phyloP scores from a whole-genome alignment of 768 basidiomycete species.

The Suillus discolor region DNA sequence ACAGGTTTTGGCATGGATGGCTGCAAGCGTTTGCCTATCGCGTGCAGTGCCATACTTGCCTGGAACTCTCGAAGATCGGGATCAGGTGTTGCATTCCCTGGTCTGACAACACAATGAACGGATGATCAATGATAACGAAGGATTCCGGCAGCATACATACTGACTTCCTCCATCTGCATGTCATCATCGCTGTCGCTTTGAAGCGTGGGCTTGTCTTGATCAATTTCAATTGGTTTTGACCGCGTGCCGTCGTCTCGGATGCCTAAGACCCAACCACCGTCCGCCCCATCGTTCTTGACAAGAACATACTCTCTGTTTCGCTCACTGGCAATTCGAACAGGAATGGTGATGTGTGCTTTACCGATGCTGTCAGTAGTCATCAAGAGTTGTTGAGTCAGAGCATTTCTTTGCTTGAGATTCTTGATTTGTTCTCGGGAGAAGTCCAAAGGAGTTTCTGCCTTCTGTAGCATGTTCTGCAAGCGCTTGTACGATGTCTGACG shows the following conservation, averaged over 20 bases:
- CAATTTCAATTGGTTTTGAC: constrained; percentile 85
- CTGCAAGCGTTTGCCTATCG: constrained; percentile 52
- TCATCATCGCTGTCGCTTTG: constrained; percentile 47
- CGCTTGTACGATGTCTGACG: constrained; percentile 93
- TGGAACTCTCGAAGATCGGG: constrained; percentile 66
- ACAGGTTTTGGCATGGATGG: constrained; percentile 29
- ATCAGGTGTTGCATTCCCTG: constrained; percentile 44
- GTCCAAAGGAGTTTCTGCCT: constrained; percentile 82
- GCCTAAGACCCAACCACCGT: constrained; percentile 94
- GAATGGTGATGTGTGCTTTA: constrained; percentile 86
- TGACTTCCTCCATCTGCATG: constrained; percentile 81
- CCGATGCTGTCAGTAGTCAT: constrained; percentile 92
- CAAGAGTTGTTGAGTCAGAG: constrained; percentile 90
- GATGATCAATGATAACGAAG: constrained; percentile 6
- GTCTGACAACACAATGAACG: constrained; percentile 27
- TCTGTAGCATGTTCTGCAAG: constrained; percentile 85
- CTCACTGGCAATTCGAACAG: constrained; percentile 93
- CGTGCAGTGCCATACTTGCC: constrained; percentile 60
- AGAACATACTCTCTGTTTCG: constrained; percentile 94
- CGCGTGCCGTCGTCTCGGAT: constrained; percentile 85
- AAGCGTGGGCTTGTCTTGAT: constrained; percentile 52
- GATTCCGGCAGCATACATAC: constrained; percentile 50
- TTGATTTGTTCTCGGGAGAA: constrained; percentile 97
- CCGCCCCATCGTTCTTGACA: constrained; percentile 84
- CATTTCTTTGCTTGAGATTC: constrained; percentile 85